phyloP scores from a whole-genome alignment of 2,329 filamentous ascomycete species.

The Emergomyces africanus region DNA sequence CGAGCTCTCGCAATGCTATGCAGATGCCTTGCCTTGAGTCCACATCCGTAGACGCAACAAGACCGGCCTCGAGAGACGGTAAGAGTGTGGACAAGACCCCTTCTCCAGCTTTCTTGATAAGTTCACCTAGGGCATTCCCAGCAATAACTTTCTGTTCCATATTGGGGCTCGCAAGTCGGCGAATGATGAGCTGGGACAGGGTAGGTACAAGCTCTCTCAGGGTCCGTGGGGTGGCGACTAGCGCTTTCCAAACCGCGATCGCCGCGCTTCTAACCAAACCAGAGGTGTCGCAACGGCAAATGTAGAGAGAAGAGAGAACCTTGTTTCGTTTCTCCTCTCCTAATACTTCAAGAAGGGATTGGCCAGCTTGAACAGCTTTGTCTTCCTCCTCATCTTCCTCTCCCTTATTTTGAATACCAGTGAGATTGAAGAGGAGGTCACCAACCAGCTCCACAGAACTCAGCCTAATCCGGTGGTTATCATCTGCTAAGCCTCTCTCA shows the following conservation, averaged over 20 bases:
- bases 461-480: slow-evolving; percentile 93
- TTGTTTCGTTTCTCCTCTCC: slow-evolving; percentile 96
- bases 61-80: slow-evolving; percentile 81
- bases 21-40: slow-evolving; percentile 97
- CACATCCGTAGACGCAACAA: slow-evolving; percentile 76
- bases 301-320: slow-evolving; percentile 91
- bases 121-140: slow-evolving; percentile 87
- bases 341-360: slow-evolving; percentile 85
- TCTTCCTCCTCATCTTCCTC: slow-evolving; percentile 70
- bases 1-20: slow-evolving; percentile 86
- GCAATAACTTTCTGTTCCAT: slow-evolving; percentile 99
- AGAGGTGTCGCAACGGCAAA: slow-evolving; percentile 94
- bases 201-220: slow-evolving; percentile 93
- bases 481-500: slow-evolving; percentile 91
- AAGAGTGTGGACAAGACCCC: slow-evolving; percentile 77
- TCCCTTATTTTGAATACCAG: slow-evolving; percentile 70
- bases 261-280: slow-evolving; percentile 80
- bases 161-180: slow-evolving; percentile 84
- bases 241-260: slow-evolving; percentile 89
- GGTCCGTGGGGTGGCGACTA: slow-evolving; percentile 82
- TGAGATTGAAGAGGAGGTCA: slow-evolving; percentile 94
- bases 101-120: slow-evolving; percentile 94
- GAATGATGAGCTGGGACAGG: slow-evolving; percentile 87
- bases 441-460: slow-evolving; percentile 97
- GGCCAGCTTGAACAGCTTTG: slow-evolving; percentile 68